Conservation (phyloP, 1,284 basidiomycete genomes). For the Ganoderma boninense region DNA sequence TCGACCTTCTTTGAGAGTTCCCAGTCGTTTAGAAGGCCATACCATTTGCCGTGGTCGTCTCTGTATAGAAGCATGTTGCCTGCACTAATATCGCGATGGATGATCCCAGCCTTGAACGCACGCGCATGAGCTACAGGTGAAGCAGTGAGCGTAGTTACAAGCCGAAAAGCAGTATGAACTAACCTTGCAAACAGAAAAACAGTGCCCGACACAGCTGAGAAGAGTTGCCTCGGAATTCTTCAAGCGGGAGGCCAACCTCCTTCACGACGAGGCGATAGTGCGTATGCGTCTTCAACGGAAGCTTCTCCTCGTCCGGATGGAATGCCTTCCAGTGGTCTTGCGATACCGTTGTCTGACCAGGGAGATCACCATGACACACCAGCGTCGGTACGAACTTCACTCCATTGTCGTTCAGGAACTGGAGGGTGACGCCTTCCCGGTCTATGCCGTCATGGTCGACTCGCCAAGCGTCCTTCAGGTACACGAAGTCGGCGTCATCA, state of each 20-base stretch:
- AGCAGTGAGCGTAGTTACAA: too few relatives aligned
- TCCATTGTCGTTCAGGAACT: conserved; percentile 20
- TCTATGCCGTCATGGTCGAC: conserved; percentile 23
- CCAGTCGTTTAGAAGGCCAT: conserved; percentile 18
- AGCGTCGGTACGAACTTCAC: conserved; percentile 32
- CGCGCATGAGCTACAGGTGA: neutral
- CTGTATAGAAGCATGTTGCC: conserved; percentile 17
- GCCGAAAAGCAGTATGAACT: neutral
- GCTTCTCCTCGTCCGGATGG: neutral
- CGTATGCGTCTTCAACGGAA: conserved; percentile 15
- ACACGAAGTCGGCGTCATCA: conserved; percentile 21
- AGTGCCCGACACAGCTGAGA: neutral
- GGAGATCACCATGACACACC: conserved; percentile 21
- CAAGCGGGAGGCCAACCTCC: conserved; percentile 24
- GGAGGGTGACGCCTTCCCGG: conserved; percentile 35
- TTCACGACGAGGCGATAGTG: conserved; percentile 27
- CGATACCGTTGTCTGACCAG: conserved; percentile 7
- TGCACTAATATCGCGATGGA: conserved; percentile 24
- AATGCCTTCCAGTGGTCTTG: conserved; percentile 10
- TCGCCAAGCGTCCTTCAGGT: conserved; percentile 40
- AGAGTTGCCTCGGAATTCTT: conserved; percentile 1
- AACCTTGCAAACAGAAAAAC: conserved; percentile 10
- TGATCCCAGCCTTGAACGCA: conserved; percentile 6
- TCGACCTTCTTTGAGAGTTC: conserved; percentile 12
- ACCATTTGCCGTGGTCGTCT: neutral